phyloP scores from a whole-genome alignment of 208 protist genomes.

The Leishmania amazonensis region DNA sequence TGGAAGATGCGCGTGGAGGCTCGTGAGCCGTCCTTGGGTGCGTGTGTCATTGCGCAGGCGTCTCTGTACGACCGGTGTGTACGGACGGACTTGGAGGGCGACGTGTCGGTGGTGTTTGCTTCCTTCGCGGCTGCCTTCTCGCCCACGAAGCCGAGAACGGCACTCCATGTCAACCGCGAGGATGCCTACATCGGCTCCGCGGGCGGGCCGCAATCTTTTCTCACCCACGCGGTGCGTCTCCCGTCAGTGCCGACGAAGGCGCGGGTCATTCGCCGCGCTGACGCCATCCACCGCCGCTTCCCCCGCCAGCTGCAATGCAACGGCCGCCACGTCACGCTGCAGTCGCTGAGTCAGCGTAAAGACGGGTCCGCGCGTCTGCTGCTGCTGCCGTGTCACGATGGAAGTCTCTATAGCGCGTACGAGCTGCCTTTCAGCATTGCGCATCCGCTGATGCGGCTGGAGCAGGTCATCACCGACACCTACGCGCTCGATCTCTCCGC shows the following conservation, averaged over 20 bases:
- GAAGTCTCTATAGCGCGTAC: conserved; percentile 53
- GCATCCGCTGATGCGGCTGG: conserved; percentile 54
- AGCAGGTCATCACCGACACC: conserved; percentile 58
- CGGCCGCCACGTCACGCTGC: conserved; percentile 35
- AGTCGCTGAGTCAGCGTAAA: conserved; percentile 33
- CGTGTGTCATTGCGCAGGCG: conserved; percentile 25
- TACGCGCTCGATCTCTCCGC: conserved; percentile 39
- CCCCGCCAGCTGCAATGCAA: conserved; percentile 31
- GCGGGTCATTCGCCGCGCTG: conserved; percentile 14
- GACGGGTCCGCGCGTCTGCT: conserved; percentile 30
- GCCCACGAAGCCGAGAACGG: background rate
- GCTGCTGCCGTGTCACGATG: conserved; percentile 64
- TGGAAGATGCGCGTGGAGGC: conserved; percentile 37
- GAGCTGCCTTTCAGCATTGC: conserved; percentile 62
- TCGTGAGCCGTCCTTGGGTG: conserved; percentile 24
- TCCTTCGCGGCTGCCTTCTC: conserved; percentile 5
- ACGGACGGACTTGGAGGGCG: conserved; percentile 46
- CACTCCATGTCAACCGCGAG: conserved; percentile 22
- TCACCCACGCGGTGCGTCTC: conserved; percentile 39
- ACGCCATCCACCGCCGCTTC: conserved; percentile 22
- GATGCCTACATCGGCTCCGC: conserved; percentile 29
- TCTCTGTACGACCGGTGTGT: conserved; percentile 27
- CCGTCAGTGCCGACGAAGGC: conserved; percentile 30
- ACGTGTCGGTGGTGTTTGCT: conserved; percentile 40
- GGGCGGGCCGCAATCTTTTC: conserved; percentile 42